Evolutionary conservation across 1,139 yeast genomes (phyloP), one percentile per base, ranked within the genome.

Genomic region (Taphrina populina): DNA sequence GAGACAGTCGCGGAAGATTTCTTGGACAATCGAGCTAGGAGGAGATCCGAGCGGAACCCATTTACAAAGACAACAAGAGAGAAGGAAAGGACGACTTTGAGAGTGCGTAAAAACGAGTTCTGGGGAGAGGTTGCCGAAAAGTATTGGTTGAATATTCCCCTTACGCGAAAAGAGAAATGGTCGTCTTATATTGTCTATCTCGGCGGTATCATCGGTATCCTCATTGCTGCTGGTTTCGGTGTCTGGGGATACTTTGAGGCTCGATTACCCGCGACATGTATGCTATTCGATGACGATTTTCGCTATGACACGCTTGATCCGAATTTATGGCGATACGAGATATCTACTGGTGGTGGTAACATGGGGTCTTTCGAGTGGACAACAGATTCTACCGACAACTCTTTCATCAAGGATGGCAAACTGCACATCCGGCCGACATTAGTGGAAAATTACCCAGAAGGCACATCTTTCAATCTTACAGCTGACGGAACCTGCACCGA

Each of bases 281-380:
- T 24, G 21, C 61, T 60, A 15, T 17, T 59, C 30, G 45, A 33
- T 10, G 62, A 60, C 20, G 58, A 54, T 34, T 60, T 60, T 32
- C 29, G 52, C 19, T 20, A 24, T n/a, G 60, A 56, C 20, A 10
- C 35, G 10, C n/a, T 58, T 11, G 56, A 56, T 36, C 21, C 52
- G 7, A 20, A 37, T 3, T 10, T 49, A 4, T 60, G 62, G 62
- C 24, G 21, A 6, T 56, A 39, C 34, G 62, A 60, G 32, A 46
- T 49, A 11, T 56, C 59, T 29, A 40, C 57, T 19, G 62, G 62
- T 19, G 62, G 62, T 2, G 58, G 57, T 26, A 57, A 60, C 36
- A 57, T 53, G 33, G 60, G 61, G 15, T 49, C 47, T 33, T 60
- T 60, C 24, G 59, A 59, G 13, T 59, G 61, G 62, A 35, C 59